Evolutionary conservation across 2,329 filamentous ascomycete species (phyloP).

Genomic region (Colletotrichum noveboracense): DNA sequence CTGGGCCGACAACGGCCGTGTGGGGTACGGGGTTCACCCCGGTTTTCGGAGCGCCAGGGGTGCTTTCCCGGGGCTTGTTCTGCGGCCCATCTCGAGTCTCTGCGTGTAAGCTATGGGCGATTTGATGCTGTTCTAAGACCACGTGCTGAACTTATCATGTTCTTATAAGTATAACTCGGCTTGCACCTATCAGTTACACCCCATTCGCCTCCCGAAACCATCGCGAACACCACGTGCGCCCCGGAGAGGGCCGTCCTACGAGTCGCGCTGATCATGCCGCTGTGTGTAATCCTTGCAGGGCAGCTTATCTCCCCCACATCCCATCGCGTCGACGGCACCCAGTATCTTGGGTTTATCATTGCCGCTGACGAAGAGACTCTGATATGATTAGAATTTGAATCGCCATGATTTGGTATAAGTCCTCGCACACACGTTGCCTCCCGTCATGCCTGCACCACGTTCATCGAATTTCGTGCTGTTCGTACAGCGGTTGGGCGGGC

Average conservation of each 20-base stretch:
- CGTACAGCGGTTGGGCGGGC: background rate
- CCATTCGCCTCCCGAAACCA: background rate
- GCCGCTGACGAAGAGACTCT: background rate
- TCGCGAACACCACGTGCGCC: background rate
- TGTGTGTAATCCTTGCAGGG: background rate
- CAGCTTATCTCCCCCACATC: conserved; percentile 19
- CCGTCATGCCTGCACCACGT: background rate
- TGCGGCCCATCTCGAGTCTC: background rate
- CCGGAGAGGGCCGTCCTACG: background rate
- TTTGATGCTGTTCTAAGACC: background rate
- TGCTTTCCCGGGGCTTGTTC: background rate
- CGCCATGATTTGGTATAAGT: conserved; percentile 4
- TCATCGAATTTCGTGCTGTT: background rate
- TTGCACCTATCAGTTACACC: background rate
- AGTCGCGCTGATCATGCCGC: background rate
- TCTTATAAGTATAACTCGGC: background rate
- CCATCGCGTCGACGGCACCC: background rate
- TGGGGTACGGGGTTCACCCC: conserved; percentile 3
- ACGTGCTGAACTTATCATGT: background rate
- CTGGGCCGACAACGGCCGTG: conserved; percentile 10
- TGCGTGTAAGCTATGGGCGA: background rate
- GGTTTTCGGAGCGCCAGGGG: background rate
- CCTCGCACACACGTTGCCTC: background rate
- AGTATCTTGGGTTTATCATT: conserved; percentile 3
- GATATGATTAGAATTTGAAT: background rate